phyloP scores from a whole-genome alignment of 768 basidiomycete species.

The Paxillus rubicundulus region DNA sequence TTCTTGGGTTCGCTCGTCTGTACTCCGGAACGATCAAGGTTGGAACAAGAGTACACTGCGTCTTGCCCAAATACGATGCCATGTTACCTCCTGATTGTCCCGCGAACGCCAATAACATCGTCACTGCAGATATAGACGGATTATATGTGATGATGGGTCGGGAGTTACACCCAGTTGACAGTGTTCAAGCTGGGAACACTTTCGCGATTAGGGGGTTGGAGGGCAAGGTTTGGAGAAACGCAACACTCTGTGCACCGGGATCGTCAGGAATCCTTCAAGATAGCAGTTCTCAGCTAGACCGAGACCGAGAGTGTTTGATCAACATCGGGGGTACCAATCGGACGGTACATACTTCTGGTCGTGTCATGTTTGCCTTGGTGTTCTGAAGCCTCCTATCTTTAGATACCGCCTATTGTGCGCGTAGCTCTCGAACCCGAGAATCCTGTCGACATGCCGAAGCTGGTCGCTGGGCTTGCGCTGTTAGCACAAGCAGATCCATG shows the following conservation, averaged over 20 bases:
- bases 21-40: slow-evolving; percentile 83
- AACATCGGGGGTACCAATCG: slow-evolving; percentile 76
- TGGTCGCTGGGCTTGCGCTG: slow-evolving; percentile 82
- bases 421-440: slow-evolving; percentile 87
- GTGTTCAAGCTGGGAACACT: slow-evolving; percentile 88
- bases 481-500: slow-evolving; percentile 96
- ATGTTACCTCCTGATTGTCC: slow-evolving; percentile 62
- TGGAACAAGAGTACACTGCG: slow-evolving; percentile 62
- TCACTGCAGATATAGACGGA: slow-evolving; percentile 60
- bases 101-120: slow-evolving; percentile 62
- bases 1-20: slow-evolving; percentile 91
- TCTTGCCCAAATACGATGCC: slow-evolving; percentile 85
- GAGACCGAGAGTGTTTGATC: slow-evolving; percentile 55
- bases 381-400: slow-evolving; percentile 1
- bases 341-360: slow-evolving; percentile 44
- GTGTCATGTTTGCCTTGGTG: neutral
- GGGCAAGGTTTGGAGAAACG: slow-evolving; percentile 86
- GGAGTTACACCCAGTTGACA: slow-evolving; percentile 81
- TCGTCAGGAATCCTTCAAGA: slow-evolving; percentile 40
- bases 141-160: slow-evolving; percentile 98
- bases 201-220: slow-evolving; percentile 91
- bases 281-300: slow-evolving; percentile 32
- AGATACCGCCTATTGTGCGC: slow-evolving; percentile 90
- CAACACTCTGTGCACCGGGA: slow-evolving; percentile 77
- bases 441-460: slow-evolving; percentile 84